These are phyloP conservation scores for Thraustochytrium striatum DNA, from an alignment of 352 stramenopile genomes.

Conservation along the genomic window DNA sequence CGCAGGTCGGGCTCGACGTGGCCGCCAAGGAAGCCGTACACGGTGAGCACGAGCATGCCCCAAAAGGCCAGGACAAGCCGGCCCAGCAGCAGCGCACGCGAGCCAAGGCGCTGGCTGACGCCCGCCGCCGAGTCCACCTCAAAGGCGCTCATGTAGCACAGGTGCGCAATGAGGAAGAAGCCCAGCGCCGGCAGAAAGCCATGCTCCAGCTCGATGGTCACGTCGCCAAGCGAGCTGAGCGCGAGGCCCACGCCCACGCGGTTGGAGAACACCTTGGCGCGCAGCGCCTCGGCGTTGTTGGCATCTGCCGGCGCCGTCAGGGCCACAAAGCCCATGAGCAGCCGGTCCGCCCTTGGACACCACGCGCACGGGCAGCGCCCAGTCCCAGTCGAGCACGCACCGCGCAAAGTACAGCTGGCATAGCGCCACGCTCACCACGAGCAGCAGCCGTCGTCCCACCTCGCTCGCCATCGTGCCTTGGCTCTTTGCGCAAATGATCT, in stretches of 20 bases:
- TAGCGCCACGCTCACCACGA: background rate
- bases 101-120: background rate
- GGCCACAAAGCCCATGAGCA: background rate
- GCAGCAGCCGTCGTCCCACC: background rate
- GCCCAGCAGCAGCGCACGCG: background rate
- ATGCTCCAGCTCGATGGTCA: background rate
- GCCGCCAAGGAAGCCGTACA: background rate
- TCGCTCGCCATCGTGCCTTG: conserved; percentile 11
- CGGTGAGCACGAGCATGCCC: background rate
- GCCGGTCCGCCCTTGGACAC: too few species aligned
- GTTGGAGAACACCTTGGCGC: background rate
- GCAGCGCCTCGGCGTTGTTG: background rate
- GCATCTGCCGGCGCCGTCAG: background rate
- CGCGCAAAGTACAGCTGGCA: background rate
- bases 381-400: background rate
- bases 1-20: background rate
- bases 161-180: background rate
- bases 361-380: conserved; percentile 1
- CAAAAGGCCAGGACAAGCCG: background rate
- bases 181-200: background rate
- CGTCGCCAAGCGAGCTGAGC: conserved; percentile 5
- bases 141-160: background rate
- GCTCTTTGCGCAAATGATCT: too few species aligned
- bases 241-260: background rate
- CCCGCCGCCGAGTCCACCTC: background rate